Percentiles rank a stretch among this genome's conserved stretches.
Conservation (phyloP, 1,284 basidiomycete genomes). For the Heterobasidion occidentale region DNA sequence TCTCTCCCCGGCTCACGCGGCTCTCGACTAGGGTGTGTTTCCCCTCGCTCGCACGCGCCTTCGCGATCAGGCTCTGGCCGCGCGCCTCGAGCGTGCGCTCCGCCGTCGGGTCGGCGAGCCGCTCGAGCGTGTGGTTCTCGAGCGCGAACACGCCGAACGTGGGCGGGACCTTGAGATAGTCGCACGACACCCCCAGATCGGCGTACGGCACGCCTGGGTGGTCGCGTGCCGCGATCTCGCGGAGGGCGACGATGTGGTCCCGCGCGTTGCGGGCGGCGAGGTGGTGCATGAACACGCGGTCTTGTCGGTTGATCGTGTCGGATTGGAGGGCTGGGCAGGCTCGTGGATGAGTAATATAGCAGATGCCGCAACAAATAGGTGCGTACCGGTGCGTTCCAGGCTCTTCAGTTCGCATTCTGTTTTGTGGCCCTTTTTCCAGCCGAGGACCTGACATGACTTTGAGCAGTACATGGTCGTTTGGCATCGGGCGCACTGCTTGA, state of each 20-base stretch:
- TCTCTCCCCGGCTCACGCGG: constrained; percentile 21
- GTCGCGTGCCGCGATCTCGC: constrained; percentile 16
- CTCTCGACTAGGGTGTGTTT: constrained; percentile 27
- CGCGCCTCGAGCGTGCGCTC: constrained; percentile 22
- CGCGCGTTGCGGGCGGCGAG: constrained; percentile 25
- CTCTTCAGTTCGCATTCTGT: constrained; percentile 30
- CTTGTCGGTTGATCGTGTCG: constrained; percentile 23
- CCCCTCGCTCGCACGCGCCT: constrained; percentile 22
- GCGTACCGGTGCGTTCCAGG: constrained; percentile 24
- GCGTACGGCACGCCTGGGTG: constrained; percentile 16
- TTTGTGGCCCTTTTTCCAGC: constrained; percentile 31
- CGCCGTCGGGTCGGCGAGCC: constrained; percentile 6
- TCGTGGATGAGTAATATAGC: background rate
- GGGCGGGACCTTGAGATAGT: constrained; percentile 23
- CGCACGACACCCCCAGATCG: constrained; percentile 23
- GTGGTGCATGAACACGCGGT: constrained; percentile 26
- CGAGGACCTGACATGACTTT: constrained; percentile 26
- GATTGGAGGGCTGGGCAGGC: constrained; percentile 22
- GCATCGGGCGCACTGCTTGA: constrained; percentile 27
- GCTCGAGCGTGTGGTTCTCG: constrained; percentile 11
- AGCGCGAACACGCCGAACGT: constrained; percentile 20
- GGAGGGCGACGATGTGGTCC: constrained; percentile 19
- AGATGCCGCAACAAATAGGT: too few species aligned
- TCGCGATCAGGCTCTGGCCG: constrained; percentile 14
- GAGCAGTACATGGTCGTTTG: constrained; percentile 30